A percentile compares a stretch with the other conserved stretches of the same genome.
phyloP scores from a whole-genome alignment of 768 basidiomycete species.

The Lactarius indigo region DNA sequence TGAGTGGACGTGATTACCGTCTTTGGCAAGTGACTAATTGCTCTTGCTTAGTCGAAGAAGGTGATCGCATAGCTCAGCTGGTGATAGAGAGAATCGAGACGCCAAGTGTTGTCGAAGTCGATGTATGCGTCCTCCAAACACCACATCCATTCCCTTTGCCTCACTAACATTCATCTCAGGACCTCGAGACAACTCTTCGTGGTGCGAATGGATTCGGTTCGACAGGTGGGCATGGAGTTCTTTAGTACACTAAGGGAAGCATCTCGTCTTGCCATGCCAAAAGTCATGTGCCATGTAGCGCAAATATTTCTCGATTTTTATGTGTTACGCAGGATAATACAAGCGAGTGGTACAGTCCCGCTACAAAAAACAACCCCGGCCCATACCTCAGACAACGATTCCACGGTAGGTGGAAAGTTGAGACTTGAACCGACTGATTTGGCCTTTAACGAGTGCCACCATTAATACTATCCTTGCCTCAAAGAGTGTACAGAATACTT shows the following conservation, averaged over 20 bases:
- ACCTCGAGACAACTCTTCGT: conserved; percentile 80
- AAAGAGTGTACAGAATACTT: neutral
- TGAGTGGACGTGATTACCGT: conserved; percentile 30
- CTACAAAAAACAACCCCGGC: neutral
- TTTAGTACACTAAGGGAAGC: neutral
- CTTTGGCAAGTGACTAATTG: neutral
- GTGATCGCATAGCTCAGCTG: conserved; percentile 94
- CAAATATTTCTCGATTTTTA: conserved; percentile 1
- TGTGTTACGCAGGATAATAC: neutral
- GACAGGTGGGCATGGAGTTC: conserved; percentile 72
- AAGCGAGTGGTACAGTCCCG: neutral
- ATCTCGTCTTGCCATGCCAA: neutral
- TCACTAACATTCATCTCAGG: conserved; percentile 39
- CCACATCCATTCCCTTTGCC: neutral
- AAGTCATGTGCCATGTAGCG: conserved; percentile 34
- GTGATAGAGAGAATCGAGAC: conserved; percentile 89
- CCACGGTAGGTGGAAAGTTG: conserved; percentile 47
- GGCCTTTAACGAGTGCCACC: conserved; percentile 1
- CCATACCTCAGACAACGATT: conserved; percentile 26
- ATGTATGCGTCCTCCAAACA: conserved; percentile 45
- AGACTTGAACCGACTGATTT: conserved; percentile 37
- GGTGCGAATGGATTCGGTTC: conserved; percentile 92
- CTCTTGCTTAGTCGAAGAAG: conserved; percentile 65
- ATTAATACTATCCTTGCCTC: neutral
- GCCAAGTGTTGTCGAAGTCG: conserved; percentile 81